phyloP scores from a whole-genome alignment of 208 protist species.

The Balamuthia mandrillaris region DNA sequence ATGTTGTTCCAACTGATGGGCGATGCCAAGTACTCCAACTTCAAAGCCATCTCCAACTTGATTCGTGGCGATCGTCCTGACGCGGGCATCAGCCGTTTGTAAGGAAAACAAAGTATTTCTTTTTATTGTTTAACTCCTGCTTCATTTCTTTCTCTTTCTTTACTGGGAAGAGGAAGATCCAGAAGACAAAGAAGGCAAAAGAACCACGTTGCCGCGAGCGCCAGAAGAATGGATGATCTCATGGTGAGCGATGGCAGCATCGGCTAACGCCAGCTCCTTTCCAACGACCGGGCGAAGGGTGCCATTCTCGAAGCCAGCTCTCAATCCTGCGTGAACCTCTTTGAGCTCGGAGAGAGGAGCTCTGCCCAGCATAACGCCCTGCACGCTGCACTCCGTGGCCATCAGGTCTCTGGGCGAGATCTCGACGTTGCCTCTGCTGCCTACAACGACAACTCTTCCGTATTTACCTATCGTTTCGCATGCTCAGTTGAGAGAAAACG shows the following conservation, averaged over 20 bases:
- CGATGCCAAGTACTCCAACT: neutral
- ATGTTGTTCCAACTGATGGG: slow-evolving; percentile 23
- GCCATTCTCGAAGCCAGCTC: neutral
- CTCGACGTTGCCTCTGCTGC: slow-evolving; percentile 25
- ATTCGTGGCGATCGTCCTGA: neutral
- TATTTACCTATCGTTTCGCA: no score
- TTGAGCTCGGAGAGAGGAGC: neutral
- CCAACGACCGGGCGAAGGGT: neutral
- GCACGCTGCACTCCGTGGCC: slow-evolving; percentile 4
- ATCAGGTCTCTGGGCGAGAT: slow-evolving; percentile 14
- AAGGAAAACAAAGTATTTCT: no score
- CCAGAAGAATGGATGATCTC: neutral
- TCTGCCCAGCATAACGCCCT: neutral
- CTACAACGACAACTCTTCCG: neutral
- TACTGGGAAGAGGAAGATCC: no score
- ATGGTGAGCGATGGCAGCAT: slow-evolving; percentile 4
- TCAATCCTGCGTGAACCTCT: slow-evolving; percentile 17
- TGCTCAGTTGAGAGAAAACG: no score
- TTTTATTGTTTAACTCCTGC: no score
- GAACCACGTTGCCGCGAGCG: slow-evolving; percentile 10
- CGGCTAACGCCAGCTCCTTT: slow-evolving; percentile 7
- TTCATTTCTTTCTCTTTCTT: no score
- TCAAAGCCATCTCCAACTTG: slow-evolving; percentile 17
- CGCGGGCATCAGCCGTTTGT: neutral
- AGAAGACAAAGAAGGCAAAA: no score